Evolutionary conservation across 805 yeast species (phyloP).

Genomic region (Yarrowia sp.): DNA sequence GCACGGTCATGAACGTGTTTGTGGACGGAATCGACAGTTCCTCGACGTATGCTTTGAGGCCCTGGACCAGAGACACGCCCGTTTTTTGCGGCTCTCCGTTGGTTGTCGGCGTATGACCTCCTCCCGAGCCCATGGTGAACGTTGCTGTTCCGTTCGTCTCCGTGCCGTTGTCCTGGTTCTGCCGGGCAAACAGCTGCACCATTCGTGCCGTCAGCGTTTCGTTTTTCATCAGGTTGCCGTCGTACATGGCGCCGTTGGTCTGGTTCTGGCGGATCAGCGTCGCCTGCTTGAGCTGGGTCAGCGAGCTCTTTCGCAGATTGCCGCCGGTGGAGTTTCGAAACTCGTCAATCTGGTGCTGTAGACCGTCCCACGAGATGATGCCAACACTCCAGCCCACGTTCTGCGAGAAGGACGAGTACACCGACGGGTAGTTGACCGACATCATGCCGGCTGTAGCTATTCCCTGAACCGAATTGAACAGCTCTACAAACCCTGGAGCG

Average conservation of each 20-base stretch:
- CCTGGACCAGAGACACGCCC: slow-evolving; percentile 43
- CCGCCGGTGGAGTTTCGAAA: slow-evolving; percentile 48
- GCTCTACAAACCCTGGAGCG: slow-evolving; percentile 47
- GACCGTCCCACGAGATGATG: slow-evolving; percentile 47
- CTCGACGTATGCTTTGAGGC: slow-evolving; percentile 48
- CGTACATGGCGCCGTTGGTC: slow-evolving; percentile 39
- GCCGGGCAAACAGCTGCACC: slow-evolving; percentile 41
- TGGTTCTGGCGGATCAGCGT: slow-evolving; percentile 41
- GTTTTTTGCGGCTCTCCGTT: slow-evolving; percentile 26
- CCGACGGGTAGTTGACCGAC: slow-evolving; percentile 48
- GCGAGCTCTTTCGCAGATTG: slow-evolving; percentile 43
- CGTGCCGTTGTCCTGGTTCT: slow-evolving; percentile 3
- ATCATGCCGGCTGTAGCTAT: slow-evolving; percentile 50
- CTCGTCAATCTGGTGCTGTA: slow-evolving; percentile 48
- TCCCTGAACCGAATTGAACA: slow-evolving; percentile 47
- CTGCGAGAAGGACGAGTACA: slow-evolving; percentile 47
- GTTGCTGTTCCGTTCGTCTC: slow-evolving; percentile 38
- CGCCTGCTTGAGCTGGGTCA: slow-evolving; percentile 40
- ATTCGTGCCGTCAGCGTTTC: not conserved
- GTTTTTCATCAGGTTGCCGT: slow-evolving; percentile 4
- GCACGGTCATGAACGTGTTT: slow-evolving; percentile 48
- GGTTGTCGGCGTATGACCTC: slow-evolving; percentile 40
- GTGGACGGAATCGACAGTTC: slow-evolving; percentile 48
- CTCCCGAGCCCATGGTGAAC: slow-evolving; percentile 26
- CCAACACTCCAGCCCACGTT: slow-evolving; percentile 50